Base-by-base conservation (phyloP, 2,329 filamentous ascomycete species). In the Colletotrichum siamense region DNA sequence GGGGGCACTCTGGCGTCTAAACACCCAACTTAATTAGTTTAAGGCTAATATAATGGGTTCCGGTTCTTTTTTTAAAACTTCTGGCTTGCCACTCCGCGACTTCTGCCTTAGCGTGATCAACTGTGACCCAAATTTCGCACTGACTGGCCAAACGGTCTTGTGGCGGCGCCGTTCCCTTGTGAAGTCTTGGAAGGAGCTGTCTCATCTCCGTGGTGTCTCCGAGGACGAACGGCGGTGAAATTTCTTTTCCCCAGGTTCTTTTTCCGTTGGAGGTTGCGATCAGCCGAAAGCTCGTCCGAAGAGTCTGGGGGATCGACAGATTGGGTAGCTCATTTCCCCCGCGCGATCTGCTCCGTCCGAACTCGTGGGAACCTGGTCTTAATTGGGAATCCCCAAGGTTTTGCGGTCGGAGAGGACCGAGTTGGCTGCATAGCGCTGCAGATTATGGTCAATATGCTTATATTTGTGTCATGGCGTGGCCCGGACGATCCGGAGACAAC, bases 41-140 rank as follows among this genome's bases (percentile, higher is more conserved):
- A 75, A 77, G 65, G 69, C 76, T 77, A 77, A 77, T 77, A 73
- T 73, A 77, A 77, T 52, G 73, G 73, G 61, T 70, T 67, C 61
- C n/a, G 72, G 57, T 67, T 67, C 59, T 32, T 67, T 44, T 66
- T 73, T 74, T 44, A n/a, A 22, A 22, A 26, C 44, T 13, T 49
- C 44, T 22, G 34, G 7, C 10, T 49, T 44, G 44, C 39, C 10
- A 13, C 9, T 22, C 6, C 18, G 10, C 10, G 39, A 49, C n/a
- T 22, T 7, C 12, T 22, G 39, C 18, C 6, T 4, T 49, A 49
- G 18, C 44, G 44, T 49, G 18, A 49, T 49, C 10, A 4, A 49
- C 44, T 1, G 6, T 22, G 44, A n/a, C 18, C 44, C 44, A 49
- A 49, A 49, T 49, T 4, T 22, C 44, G 44, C 44, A 49, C 44